Conservation (phyloP, 2,329 filamentous ascomycete species). For the Pezicula neosporulosa region DNA sequence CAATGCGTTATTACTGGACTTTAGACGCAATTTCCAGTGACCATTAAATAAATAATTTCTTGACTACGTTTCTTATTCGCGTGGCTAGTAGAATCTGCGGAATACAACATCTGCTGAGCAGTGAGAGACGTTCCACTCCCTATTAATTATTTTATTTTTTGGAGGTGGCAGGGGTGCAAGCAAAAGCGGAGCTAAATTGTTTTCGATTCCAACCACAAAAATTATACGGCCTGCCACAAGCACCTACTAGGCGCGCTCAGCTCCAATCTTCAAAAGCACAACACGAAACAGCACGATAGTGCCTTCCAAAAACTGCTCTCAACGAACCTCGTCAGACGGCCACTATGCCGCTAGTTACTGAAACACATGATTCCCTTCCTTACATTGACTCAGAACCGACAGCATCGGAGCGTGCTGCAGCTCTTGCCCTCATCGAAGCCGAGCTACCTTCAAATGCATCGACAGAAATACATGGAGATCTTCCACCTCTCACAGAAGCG, state of each 20-base stretch:
- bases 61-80: no score
- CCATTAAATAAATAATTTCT: no score
- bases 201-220: not conserved
- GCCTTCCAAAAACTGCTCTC: no score
- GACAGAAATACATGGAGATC: conserved; percentile 41
- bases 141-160: no score
- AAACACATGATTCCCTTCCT: conserved; percentile 25
- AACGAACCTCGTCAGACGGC: not conserved
- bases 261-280: no score
- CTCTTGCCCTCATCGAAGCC: conserved; percentile 64
- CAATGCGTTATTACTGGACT: no score
- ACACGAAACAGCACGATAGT: no score
- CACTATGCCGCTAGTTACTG: conserved; percentile 24
- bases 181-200: not conserved
- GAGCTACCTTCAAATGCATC: conserved; percentile 46
- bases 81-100: no score
- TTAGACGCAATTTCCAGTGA: no score
- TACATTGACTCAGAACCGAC: conserved; percentile 76
- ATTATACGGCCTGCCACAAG: not conserved
- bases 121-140: no score
- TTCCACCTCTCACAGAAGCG: conserved; percentile 53
- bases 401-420: conserved; percentile 57
- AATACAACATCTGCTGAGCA: no score
- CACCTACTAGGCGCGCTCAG: not conserved
- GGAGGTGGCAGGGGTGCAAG: no score